Evolutionary conservation across 148 eudicot species (phyloP).

Genomic region (Dianthus caryophyllus): DNA sequence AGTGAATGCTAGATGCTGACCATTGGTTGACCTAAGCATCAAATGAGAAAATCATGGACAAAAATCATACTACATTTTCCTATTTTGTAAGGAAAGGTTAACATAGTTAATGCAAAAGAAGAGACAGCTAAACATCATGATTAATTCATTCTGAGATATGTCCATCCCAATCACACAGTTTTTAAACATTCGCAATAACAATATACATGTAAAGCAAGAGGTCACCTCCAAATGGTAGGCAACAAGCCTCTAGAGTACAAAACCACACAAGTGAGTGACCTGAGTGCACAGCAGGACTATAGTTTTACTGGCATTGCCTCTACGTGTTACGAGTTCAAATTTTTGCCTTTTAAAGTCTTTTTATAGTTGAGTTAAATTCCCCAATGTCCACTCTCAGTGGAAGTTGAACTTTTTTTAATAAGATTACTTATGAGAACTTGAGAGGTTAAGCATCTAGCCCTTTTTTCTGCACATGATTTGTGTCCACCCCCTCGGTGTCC

Average conservation of each 20-base stretch:
- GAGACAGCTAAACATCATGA: background rate
- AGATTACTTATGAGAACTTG: too few relatives aligned
- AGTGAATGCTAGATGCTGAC: constrained; percentile 64
- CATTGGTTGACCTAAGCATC: constrained; percentile 68
- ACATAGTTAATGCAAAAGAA: background rate
- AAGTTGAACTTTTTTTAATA: too few relatives aligned
- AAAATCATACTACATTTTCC: background rate
- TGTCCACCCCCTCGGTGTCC: too few relatives aligned
- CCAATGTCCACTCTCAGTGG: too few relatives aligned
- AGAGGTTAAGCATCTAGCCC: too few relatives aligned
- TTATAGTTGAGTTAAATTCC: too few relatives aligned
- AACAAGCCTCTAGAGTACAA: background rate
- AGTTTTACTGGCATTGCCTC: too few relatives aligned
- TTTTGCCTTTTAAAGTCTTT: too few relatives aligned
- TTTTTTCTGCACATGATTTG: too few relatives aligned
- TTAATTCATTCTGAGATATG: background rate
- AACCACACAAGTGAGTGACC: background rate
- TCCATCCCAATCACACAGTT: background rate
- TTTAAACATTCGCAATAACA: background rate
- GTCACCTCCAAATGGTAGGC: background rate
- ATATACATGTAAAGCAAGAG: background rate
- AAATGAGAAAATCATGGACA: constrained; percentile 12
- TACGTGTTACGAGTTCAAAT: too few relatives aligned
- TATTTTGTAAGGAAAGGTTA: background rate
- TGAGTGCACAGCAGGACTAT: too few relatives aligned